Conservation (phyloP, 495 filamentous ascomycete species). For the Darksidea phi region DNA sequence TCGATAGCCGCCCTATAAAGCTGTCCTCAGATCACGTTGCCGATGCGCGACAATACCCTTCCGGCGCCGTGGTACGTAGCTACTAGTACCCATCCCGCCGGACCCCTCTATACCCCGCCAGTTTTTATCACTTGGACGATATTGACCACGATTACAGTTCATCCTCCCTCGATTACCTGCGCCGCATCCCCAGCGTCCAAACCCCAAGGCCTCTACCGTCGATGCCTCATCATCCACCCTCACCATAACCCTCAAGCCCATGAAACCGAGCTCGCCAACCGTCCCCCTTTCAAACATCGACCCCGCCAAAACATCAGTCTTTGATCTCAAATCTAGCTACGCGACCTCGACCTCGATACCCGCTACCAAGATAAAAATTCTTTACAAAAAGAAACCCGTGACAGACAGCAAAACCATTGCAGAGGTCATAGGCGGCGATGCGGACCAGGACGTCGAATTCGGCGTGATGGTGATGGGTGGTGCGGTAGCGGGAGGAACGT, state of each 20-base stretch:
- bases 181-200: constrained; percentile 25
- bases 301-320: constrained; percentile 66
- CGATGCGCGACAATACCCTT: constrained; percentile 70
- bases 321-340: constrained; percentile 69
- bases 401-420: constrained; percentile 64
- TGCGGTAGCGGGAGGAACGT: constrained; percentile 41
- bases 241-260: constrained; percentile 66
- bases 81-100: too few species aligned
- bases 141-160: too few species aligned
- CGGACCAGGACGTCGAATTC: constrained; percentile 57
- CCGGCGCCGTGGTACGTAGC: constrained; percentile 65
- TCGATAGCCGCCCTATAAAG: constrained; percentile 75
- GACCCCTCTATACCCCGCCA: too few species aligned
- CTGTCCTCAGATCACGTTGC: constrained; percentile 81
- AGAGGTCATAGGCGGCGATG: constrained; percentile 52
- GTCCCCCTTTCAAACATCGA: constrained; percentile 55
- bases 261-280: constrained; percentile 63
- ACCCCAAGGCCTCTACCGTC: constrained; percentile 48
- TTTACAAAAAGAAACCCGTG: constrained; percentile 80
- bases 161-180: constrained; percentile 48
- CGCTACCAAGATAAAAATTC: constrained; percentile 73
- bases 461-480: constrained; percentile 84
- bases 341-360: constrained; percentile 49
- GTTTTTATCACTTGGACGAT: too few species aligned
- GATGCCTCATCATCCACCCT: constrained; percentile 48